phyloP scores from a whole-genome alignment of 164 flowering plant species.

The Umbilicus rupestris region DNA sequence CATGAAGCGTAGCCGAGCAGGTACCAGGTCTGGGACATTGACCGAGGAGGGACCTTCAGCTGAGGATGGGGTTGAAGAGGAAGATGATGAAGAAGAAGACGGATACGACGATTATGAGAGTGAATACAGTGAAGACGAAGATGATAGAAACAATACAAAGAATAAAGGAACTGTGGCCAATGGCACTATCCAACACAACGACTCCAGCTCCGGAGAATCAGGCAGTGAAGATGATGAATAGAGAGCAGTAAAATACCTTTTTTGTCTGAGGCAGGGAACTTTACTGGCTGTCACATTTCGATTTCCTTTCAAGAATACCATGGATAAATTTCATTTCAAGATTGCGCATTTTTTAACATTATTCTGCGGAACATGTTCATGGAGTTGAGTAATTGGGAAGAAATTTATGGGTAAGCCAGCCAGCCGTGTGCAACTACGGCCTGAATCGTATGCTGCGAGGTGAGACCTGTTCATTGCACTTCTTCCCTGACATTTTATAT shows the following conservation, averaged over 20 bases:
- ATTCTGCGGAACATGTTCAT: no score
- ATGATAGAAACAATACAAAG: slow-evolving; percentile 21
- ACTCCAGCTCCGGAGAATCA: slow-evolving; percentile 30
- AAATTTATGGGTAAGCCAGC: no score
- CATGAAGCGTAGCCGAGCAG: slow-evolving; percentile 44
- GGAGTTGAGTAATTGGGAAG: no score
- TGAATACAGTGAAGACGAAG: slow-evolving; percentile 62
- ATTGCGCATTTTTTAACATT: no score
- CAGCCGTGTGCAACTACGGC: no score
- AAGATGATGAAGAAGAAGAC: slow-evolving; percentile 51
- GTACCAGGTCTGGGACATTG: slow-evolving; percentile 23
- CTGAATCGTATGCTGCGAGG: no score
- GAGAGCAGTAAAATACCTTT: background rate
- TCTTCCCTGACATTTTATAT: no score
- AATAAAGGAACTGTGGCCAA: slow-evolving; percentile 19
- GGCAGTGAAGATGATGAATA: slow-evolving; percentile 15
- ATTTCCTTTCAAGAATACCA: no score
- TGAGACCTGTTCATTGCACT: no score
- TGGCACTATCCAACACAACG: slow-evolving; percentile 17
- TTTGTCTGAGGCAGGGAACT: background rate
- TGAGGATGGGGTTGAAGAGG: slow-evolving; percentile 42
- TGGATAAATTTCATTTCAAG: no score
- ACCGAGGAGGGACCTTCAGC: slow-evolving; percentile 25
- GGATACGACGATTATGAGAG: slow-evolving; percentile 53
- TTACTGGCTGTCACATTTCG: no score